Percentiles rank a stretch among this genome's conserved stretches.
phyloP scores from a whole-genome alignment of 441 rosid species.

The Lepidium campestre region DNA sequence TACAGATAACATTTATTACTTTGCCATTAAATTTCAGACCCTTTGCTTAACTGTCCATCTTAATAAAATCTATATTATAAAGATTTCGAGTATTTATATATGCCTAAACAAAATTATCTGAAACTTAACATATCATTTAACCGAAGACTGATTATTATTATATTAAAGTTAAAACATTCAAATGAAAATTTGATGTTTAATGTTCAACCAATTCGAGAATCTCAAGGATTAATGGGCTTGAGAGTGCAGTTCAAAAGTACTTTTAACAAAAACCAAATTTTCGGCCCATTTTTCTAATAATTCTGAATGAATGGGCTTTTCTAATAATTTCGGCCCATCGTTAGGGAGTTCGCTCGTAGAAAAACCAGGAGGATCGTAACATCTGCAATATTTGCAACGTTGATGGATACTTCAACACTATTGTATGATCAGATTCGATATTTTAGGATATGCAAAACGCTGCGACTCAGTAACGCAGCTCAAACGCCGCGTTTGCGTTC shows the following conservation, averaged over 20 bases:
- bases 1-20: constrained; percentile 21
- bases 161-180: too few relatives aligned
- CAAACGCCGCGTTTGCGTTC: neutral
- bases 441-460: neutral
- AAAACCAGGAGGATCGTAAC: neutral
- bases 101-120: too few relatives aligned
- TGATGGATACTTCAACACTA: neutral
- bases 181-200: too few relatives aligned
- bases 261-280: neutral
- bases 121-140: too few relatives aligned
- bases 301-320: too few relatives aligned
- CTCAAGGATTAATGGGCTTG: neutral
- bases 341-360: neutral
- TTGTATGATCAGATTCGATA: neutral
- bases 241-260: neutral
- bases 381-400: neutral
- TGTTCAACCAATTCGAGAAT: too few relatives aligned
- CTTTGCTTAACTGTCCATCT: constrained; percentile 18
- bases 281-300: too few relatives aligned
- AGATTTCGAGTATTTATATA: too few relatives aligned
- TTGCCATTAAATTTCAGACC: constrained; percentile 16
- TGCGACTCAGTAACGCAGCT: neutral
- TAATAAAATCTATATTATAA: too few relatives aligned
- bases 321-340: neutral
- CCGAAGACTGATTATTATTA: too few relatives aligned